These are phyloP conservation scores for Euphorbia lathyris DNA, from an alignment of 345 rosid species.

Conservation along the genomic window DNA sequence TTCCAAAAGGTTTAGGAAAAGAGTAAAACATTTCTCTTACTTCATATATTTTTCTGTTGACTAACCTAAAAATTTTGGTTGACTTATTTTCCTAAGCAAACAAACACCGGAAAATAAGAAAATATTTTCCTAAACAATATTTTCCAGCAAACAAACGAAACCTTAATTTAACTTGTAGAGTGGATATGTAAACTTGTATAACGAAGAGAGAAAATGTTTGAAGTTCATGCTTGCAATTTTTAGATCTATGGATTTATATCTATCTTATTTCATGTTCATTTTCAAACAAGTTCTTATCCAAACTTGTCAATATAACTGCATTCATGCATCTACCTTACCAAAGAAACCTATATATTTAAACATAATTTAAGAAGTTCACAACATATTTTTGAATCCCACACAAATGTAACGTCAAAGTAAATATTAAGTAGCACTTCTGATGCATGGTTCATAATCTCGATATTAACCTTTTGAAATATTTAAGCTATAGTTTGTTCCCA, in stretches of 20 bases:
- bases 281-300: background rate
- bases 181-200: background rate
- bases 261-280: background rate
- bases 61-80: too few species aligned
- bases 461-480: background rate
- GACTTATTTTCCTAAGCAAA: too few species aligned
- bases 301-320: too few species aligned
- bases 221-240: background rate
- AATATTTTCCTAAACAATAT: too few species aligned
- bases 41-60: too few species aligned
- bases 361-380: background rate
- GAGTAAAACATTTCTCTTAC: too few species aligned
- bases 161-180: background rate
- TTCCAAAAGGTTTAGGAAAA: too few species aligned
- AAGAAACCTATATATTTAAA: background rate
- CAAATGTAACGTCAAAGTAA: background rate
- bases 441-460: background rate
- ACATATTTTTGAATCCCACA: background rate
- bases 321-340: background rate
- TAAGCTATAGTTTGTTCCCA: background rate
- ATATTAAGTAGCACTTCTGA: background rate
- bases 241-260: background rate
- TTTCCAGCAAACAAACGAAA: too few species aligned
- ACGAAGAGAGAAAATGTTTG: background rate
- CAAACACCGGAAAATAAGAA: too few species aligned